phyloP scores from a whole-genome alignment of 768 basidiomycete species.

The Cyathus striatus region DNA sequence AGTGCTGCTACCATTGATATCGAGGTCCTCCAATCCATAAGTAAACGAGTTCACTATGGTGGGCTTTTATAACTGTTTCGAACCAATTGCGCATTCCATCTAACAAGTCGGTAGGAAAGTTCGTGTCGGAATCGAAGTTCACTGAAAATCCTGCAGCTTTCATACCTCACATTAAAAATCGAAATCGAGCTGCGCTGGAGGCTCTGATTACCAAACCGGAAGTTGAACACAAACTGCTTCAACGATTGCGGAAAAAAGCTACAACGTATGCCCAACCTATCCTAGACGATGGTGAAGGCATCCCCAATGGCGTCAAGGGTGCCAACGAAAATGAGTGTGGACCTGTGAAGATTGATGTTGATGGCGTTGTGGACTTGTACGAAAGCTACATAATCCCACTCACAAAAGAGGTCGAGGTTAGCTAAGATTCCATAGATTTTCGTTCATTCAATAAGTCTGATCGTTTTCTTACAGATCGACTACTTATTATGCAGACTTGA shows the following conservation, averaged over 20 bases:
- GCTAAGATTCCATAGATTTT: neutral
- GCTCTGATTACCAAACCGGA: constrained; percentile 95
- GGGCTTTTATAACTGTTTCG: neutral
- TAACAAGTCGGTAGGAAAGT: constrained; percentile 68
- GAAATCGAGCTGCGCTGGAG: constrained; percentile 74
- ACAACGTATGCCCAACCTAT: constrained; percentile 79
- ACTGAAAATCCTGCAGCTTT: constrained; percentile 78
- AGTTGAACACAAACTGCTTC: constrained; percentile 82
- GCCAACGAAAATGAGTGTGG: too few relatives aligned
- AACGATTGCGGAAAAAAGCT: constrained; percentile 82
- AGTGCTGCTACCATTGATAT: constrained; percentile 93
- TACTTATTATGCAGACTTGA: constrained; percentile 91
- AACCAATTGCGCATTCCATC: neutral
- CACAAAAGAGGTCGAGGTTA: constrained; percentile 97
- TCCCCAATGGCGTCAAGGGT: constrained; percentile 15
- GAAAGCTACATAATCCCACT: constrained; percentile 94
- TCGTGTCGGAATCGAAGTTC: constrained; percentile 98
- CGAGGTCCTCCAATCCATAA: constrained; percentile 96
- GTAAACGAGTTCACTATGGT: constrained; percentile 98
- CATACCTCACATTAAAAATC: constrained; percentile 83
- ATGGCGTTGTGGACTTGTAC: constrained; percentile 90
- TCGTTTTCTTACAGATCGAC: constrained; percentile 92
- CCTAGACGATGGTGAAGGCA: constrained; percentile 61
- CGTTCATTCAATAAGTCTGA: neutral
- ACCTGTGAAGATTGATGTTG: constrained; percentile 79